Evolutionary conservation across 2,329 filamentous ascomycete species (phyloP).

Genomic region (Elsinoe perseae): DNA sequence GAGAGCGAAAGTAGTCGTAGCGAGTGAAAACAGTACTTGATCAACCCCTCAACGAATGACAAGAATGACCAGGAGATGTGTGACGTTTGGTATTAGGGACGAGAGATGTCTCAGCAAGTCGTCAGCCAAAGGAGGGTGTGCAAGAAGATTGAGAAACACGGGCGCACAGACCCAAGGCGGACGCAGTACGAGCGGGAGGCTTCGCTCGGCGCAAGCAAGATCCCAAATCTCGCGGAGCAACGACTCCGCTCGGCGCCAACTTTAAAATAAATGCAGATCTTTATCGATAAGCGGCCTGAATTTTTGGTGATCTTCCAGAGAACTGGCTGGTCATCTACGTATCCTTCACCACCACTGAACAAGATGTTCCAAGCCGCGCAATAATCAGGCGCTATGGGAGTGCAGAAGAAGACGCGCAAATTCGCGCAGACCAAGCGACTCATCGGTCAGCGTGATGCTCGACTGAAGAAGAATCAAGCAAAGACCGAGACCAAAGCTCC

Average conservation of each 20-base stretch:
- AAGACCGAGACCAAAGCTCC: conserved; percentile 52
- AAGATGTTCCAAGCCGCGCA: neutral
- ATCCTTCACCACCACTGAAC: neutral
- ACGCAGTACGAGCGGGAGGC: neutral
- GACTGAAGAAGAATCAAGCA: conserved; percentile 73
- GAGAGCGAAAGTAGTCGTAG: conserved; percentile 10
- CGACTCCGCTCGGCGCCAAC: neutral
- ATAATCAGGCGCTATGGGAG: conserved; percentile 60
- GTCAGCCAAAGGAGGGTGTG: neutral
- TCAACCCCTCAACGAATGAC: neutral
- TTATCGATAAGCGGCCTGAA: conserved; percentile 9
- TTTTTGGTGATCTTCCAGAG: conserved; percentile 7
- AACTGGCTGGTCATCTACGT: neutral
- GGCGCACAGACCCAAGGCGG: neutral
- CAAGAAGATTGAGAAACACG: conserved; percentile 13
- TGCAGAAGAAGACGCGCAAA: conserved; percentile 84
- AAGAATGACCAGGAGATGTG: neutral
- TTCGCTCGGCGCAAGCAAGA: neutral
- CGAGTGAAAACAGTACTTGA: neutral
- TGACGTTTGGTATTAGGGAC: neutral
- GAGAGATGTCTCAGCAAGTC: neutral
- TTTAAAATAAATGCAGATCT: conserved; percentile 10
- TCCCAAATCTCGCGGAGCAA: conserved; percentile 6
- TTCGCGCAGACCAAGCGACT: conserved; percentile 79
- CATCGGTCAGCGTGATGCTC: conserved; percentile 70